Evolutionary conservation across 306 rosid species (phyloP), one percentile per base, ranked within the genome.

Genomic region (Hippophae gyantsensis): DNA sequence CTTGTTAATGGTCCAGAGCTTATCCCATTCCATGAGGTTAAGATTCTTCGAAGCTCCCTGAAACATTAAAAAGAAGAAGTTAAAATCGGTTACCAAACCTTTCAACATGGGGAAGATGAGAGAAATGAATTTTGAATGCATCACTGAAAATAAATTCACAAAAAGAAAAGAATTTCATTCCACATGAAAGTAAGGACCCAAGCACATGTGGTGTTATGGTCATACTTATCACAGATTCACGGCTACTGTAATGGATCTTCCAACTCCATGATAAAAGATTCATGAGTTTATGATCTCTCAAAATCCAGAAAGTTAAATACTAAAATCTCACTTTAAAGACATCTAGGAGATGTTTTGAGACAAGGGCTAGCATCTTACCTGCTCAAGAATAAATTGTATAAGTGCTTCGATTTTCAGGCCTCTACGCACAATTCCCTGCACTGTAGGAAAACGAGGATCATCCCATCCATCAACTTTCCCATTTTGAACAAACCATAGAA

Each of bases 21-120:
- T 90, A 84, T 90, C 98, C 96, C 96, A 90, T 63, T 90, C 98
- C 98, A 90, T 90, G 69, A 90, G 95, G 76, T 90, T 90, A 71
- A 90, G 94, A 75, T 90, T 87, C 75, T 80, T 90, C 1, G 96
- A 90, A 6, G 96, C 98, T 45, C 96, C 98, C 98, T 90, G 48
- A 42, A 69, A 70, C 44, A 59, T 41, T 9, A 32, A 32, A 18
- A 32, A 32, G 38, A 57, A 54, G 49, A 55, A 66, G 32, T 60
- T 43, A 62, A 44, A 41, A 69, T 70, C 62, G 61, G 53, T 59
- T 45, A 56, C 56, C 45, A 72, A 41, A 48, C 43, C 13, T 49
- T 48, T 56, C 61, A 57, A 42, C 18, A 2, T 6, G 43, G 10
- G 26, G 10, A 32, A 32, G 38, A 32, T 32, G 12, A 3, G 41